A percentile compares a stretch with the other conserved stretches of the same genome.
These are phyloP conservation scores for Scheffersomyces quercinus DNA, from an alignment of 1,139 yeast species.

Conservation along the genomic window DNA sequence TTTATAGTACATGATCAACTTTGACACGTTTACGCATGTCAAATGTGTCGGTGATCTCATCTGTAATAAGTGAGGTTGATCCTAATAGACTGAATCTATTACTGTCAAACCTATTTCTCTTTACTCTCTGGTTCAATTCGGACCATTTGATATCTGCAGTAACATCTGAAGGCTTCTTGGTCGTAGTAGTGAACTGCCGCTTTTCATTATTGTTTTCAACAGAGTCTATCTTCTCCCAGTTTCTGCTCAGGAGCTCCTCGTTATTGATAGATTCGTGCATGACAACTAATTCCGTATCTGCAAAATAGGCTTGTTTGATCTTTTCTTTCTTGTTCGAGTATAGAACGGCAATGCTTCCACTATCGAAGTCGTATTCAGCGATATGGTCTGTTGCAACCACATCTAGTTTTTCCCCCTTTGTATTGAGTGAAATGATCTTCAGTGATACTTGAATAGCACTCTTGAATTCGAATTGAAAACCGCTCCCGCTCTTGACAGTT, in stretches of 20 bases:
- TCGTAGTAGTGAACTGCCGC: neutral
- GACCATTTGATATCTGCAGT: neutral
- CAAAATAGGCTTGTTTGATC: conserved; percentile 7
- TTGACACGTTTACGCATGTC: conserved; percentile 16
- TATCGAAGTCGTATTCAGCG: conserved; percentile 9
- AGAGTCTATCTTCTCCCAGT: conserved; percentile 6
- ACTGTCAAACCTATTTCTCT: conserved; percentile 5
- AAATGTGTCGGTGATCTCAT: conserved; percentile 36
- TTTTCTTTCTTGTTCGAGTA: conserved; percentile 2
- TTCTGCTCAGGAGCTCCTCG: conserved; percentile 7
- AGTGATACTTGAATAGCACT: neutral
- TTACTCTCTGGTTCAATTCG: conserved; percentile 8
- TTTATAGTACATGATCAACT: too few species aligned
- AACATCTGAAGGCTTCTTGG: neutral
- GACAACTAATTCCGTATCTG: conserved; percentile 2
- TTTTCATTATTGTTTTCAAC: neutral
- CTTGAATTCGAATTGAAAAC: conserved; percentile 1
- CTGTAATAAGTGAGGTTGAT: conserved; percentile 9
- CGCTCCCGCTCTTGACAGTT: neutral
- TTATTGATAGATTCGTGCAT: conserved; percentile 5
- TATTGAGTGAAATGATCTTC: neutral
- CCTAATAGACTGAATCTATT: conserved; percentile 6
- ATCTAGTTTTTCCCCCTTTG: neutral
- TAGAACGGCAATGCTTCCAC: conserved; percentile 8
- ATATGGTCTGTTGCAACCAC: conserved; percentile 12